Evolutionary conservation across 345 rosid species (phyloP).

Genomic region (Leavenworthia alabamica): DNA sequence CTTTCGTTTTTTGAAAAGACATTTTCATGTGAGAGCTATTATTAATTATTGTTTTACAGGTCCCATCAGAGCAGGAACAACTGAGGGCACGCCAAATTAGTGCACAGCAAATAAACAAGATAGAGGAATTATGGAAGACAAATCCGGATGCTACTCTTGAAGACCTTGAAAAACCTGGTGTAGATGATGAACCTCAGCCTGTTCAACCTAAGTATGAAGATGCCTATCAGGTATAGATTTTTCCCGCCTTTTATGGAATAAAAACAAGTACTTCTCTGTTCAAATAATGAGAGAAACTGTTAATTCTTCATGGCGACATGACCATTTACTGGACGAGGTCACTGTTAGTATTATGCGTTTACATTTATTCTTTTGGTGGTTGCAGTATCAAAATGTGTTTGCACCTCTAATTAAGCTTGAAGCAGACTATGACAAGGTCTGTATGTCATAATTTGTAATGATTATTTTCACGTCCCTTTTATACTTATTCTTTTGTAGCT

Average conservation of each 20-base stretch:
- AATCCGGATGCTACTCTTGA: slow-evolving; percentile 97
- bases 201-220: slow-evolving; percentile 95
- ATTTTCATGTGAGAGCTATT: neutral
- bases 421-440: slow-evolving; percentile 98
- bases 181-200: slow-evolving; percentile 98
- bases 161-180: slow-evolving; percentile 99
- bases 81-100: slow-evolving; percentile 97
- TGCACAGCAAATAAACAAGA: slow-evolving; percentile 98
- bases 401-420: slow-evolving; percentile 99
- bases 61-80: slow-evolving; percentile 99
- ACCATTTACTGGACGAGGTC: slow-evolving; percentile 5
- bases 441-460: slow-evolving; percentile 4
- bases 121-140: slow-evolving; percentile 98
- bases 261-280: neutral
- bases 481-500: slow-evolving; percentile 5
- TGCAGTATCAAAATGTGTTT: slow-evolving; percentile 99
- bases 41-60: slow-evolving; percentile 37
- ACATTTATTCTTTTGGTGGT: slow-evolving; percentile 8
- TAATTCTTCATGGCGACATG: neutral
- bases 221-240: slow-evolving; percentile 79
- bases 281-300: neutral
- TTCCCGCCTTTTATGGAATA: neutral
- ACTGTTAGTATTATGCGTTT: neutral
- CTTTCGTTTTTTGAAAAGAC: neutral
- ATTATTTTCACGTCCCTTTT: neutral